Base-by-base conservation (phyloP, 2,329 filamentous ascomycete species). In the Achaetomium macrosporum region DNA sequence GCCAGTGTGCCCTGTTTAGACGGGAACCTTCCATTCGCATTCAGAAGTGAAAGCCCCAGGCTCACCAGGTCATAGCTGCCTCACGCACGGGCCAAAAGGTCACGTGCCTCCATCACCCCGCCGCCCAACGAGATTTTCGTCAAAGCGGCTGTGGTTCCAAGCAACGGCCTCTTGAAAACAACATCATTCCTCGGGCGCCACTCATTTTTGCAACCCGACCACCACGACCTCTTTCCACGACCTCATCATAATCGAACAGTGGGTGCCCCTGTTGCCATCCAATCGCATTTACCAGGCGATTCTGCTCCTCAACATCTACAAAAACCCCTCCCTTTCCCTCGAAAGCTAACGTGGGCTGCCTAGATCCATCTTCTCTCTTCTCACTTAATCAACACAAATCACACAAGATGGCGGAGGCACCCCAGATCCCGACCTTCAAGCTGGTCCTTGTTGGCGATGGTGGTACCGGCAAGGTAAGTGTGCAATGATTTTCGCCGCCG, bases 401-500 rank as follows among this genome's bases (percentile, higher is more conserved):
- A 63, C 64, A 73, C 66, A 75, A 56, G 67, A 95, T 93, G 88
- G 82, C 87, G 75, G 72, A 76, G 63, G 67, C 68, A 60, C 65
- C 72, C 71, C 67, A 72, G 59, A 68, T 77, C 63, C 90, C 92
- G 64, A 96, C 90, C 74, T 99, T 99, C 87, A 99, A 99, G 89
- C 89, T 99, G 69, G 93, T 99, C 73, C 90, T 99, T 77, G 93
- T 99, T 70, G 93, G 93, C 74, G 93, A 99, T 73, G 93, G 93
- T 76, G 93, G 93, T 83, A 99, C 93, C 69, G 93, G 93, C 79
- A 99, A 99, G 91, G 93, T 95, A 76, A 76, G 84, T 59, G 70
- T 54, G 20, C 51, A 53, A 40, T 36, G 17, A 12, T 50, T 50
- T 49, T 42, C 58, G 57, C 57, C 35, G 15, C 33, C 33, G 11